Evolutionary conservation across 2,329 filamentous ascomycete genomes (phyloP), one percentile per base, ranked within the genome.

Genomic region (Laburnicola sp.): DNA sequence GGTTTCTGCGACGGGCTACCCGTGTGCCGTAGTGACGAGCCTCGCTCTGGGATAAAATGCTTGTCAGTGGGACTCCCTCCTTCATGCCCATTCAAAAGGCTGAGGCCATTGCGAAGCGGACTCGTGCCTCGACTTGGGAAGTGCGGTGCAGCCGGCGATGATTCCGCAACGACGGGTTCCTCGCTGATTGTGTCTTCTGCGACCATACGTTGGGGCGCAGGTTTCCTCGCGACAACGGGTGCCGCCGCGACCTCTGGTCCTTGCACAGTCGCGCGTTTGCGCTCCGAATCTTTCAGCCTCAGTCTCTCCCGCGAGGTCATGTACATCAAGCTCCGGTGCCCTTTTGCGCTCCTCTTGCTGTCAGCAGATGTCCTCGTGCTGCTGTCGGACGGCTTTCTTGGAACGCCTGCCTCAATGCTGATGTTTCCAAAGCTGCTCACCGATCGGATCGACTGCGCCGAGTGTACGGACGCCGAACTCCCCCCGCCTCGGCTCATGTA

Each of bases 271-370:
- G 74, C 63, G 35, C 84, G 79, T 62, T 82, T 86, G 59, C 81
- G 81, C 56, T 88, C 85, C 3, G 74, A 74, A 56, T 88, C 85
- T 57, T 80, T 84, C 45, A 85, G 83, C 39, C 82, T 79, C 39
- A 89, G 73, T 27, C 80, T 79, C 68, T 90, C 87, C 65, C 82
- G 86, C 39, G 87, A 89, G 73, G 81, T 85, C 85, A 87, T 89
- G 64, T 89, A 88, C 81, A 86, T 85, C 63, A 89, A 73, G 2
- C 85, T 82, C 65, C 81, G 83, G 54, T 81, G 65, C 42, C 62
- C 65, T 45, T 63, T 71, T 28, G 56, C 52, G 53, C 71, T 72
- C 42, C 67, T 53, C 57, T 70, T 69, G 58, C 67, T 73, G 48
- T 72, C 69, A 8, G 54, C 54, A 3, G 71, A 74, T 10, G 67